phyloP scores from a whole-genome alignment of 495 filamentous ascomycete species.

The Thermothielavioides terrestris region DNA sequence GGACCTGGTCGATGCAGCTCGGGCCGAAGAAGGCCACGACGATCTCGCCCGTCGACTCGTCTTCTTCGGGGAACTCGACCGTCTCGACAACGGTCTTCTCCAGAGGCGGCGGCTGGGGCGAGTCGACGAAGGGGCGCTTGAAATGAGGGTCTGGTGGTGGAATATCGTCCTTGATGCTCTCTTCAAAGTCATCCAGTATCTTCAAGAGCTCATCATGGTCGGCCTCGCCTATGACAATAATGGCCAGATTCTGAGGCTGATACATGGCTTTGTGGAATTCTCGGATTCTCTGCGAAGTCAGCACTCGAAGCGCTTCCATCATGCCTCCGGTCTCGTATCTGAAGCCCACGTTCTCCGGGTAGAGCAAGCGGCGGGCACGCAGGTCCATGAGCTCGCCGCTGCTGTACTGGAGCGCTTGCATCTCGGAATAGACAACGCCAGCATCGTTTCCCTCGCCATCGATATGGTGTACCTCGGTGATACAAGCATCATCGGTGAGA shows the following conservation, averaged over 20 bases:
- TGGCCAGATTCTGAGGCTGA: slow-evolving; percentile 88
- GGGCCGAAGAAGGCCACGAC: slow-evolving; percentile 79
- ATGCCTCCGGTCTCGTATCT: slow-evolving; percentile 95
- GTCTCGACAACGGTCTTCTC: slow-evolving; percentile 60
- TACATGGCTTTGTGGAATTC: slow-evolving; percentile 96
- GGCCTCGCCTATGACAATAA: slow-evolving; percentile 83
- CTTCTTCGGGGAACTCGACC: slow-evolving; percentile 92
- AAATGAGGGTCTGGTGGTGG: slow-evolving; percentile 66
- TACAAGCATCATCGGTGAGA: slow-evolving; percentile 82
- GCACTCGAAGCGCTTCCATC: slow-evolving; percentile 79
- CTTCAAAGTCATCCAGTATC: slow-evolving; percentile 81
- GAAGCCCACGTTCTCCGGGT: slow-evolving; percentile 84
- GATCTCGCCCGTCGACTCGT: slow-evolving; percentile 85
- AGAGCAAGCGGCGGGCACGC: slow-evolving; percentile 64
- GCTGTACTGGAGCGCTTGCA: slow-evolving; percentile 90
- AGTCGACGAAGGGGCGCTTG: slow-evolving; percentile 83
- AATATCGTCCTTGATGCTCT: slow-evolving; percentile 71
- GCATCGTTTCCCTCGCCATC: slow-evolving; percentile 91
- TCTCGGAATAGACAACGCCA: slow-evolving; percentile 97
- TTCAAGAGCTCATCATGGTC: slow-evolving; percentile 71
- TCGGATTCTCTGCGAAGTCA: slow-evolving; percentile 83
- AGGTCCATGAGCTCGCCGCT: slow-evolving; percentile 78
- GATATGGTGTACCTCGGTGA: slow-evolving; percentile 94
- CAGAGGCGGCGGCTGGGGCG: slow-evolving; percentile 62
- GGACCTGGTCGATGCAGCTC: slow-evolving; percentile 54